A percentile compares a stretch with the other conserved stretches of the same genome.
Evolutionary conservation across 306 rosid species (phyloP).

Genomic region (Vigna hirtella): DNA sequence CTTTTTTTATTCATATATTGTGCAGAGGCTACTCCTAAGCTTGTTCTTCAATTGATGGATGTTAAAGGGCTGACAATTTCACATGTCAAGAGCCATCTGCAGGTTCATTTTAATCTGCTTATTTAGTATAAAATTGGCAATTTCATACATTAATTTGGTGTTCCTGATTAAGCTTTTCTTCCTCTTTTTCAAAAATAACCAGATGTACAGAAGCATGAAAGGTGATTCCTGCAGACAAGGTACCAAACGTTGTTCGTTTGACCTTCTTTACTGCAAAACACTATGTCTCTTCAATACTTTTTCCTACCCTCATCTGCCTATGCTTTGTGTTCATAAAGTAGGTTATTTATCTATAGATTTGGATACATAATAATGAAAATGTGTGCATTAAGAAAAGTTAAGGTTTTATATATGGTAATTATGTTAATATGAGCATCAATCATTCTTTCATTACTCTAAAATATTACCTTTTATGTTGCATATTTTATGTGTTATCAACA

Average conservation of each 20-base stretch:
- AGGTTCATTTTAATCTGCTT: conserved; percentile 47
- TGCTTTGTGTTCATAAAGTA: not conserved
- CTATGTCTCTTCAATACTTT: not conserved
- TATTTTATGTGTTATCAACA: not conserved
- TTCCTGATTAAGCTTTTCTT: not conserved
- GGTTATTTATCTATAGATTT: not conserved
- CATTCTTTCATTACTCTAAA: not conserved
- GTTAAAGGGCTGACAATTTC: conserved; percentile 82
- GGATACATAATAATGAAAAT: not conserved
- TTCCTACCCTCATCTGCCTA: not conserved
- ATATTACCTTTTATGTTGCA: not conserved
- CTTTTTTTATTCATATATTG: not conserved
- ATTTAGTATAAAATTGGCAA: not conserved
- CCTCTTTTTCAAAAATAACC: conserved; percentile 31
- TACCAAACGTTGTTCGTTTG: conserved; percentile 35
- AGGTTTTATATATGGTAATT: not conserved
- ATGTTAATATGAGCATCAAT: not conserved
- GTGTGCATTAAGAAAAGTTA: not conserved
- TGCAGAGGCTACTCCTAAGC: conserved; percentile 81
- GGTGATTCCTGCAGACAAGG: conserved; percentile 65
- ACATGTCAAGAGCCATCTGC: conserved; percentile 89
- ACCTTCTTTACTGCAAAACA: conserved; percentile 4
- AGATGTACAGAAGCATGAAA: conserved; percentile 85
- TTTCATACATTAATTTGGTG: not conserved
- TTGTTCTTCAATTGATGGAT: conserved; percentile 87